Base-by-base conservation (phyloP, 768 basidiomycete species). In the Neoboletus magnificus region DNA sequence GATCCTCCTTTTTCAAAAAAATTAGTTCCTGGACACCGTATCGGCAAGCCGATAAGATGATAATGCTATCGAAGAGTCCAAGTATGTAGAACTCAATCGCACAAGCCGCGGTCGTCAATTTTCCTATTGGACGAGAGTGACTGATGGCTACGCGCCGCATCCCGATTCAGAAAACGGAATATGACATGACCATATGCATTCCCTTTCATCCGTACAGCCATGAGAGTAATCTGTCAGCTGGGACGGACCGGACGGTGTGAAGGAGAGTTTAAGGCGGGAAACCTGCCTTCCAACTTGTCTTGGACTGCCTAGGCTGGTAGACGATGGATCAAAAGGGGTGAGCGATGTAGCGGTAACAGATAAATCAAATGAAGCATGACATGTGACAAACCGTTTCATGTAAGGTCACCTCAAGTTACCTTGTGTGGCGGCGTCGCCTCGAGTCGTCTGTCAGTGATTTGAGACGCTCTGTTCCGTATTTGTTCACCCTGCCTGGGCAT, bases 41-140 rank as follows among this genome's bases (percentile, higher is more conserved):
- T 53, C 42, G 13, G 23, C 6, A 20, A n/a, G 32, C 25, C 22
- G 59, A 54, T 33, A 47, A 46, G 48, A 57, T 25, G 33, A 27
- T 11, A 5, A 37, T 44, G 22, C 15, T 18, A 42, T 43, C 27
- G 3, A 20, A 16, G n/a, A 20, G 25, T 22, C 40, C 16, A 9
- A 37, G 8, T 13, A 35, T 22, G 13, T 41, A 42, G 42, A 22
- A 25, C n/a, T 30, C 40, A 22, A 33, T 20, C 33, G 8, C 36
- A 33, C 52, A 27, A 44, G n/a, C 27, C 7, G 18, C 29, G n/a
- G 37, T 43, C 56, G 63, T 25, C 25, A 56, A 56, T 27, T 54
- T 59, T 62, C n/a, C 52, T 29, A 62, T 65, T 65, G 60, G 60
- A 32, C 30, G 48, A 32, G 27, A 9, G 5, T 16, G 37, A 27